These are phyloP conservation scores for Arabidopsis lyrata DNA, from an alignment of 441 rosid genomes.

Conservation along the genomic window DNA sequence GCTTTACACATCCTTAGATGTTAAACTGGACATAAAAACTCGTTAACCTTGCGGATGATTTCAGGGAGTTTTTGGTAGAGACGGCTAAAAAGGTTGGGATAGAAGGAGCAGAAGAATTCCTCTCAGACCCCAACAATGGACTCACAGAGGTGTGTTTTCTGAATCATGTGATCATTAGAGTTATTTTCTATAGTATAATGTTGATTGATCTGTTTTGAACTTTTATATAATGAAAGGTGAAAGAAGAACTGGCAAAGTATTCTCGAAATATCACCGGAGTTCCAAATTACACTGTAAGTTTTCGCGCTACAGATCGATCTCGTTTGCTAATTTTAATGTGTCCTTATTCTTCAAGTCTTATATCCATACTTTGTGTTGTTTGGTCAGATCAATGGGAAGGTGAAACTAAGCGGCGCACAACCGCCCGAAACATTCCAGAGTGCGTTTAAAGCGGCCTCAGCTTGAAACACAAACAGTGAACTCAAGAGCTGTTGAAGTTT, in stretches of 20 bases:
- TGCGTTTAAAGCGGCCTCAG: conserved; percentile 66
- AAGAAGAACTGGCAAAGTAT: conserved; percentile 70
- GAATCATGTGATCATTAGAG: neutral
- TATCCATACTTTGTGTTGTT: conserved; percentile 8
- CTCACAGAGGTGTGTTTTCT: conserved; percentile 57
- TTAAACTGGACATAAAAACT: neutral
- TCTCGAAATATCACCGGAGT: conserved; percentile 69
- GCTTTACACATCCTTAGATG: conserved; percentile 1
- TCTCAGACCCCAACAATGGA: conserved; percentile 75
- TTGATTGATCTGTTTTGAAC: neutral
- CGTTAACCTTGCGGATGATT: conserved; percentile 10
- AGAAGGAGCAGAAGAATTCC: conserved; percentile 82
- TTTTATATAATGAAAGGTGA: conserved; percentile 54
- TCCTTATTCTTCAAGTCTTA: neutral
- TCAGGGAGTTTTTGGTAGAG: conserved; percentile 84
- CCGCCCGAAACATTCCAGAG: conserved; percentile 74
- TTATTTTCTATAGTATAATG: neutral
- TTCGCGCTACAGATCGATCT: neutral
- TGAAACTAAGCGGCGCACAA: conserved; percentile 77
- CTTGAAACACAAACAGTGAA: conserved; percentile 28
- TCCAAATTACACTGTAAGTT: conserved; percentile 76
- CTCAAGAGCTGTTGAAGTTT: neutral
- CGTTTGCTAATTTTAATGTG: neutral
- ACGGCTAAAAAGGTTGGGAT: conserved; percentile 74
- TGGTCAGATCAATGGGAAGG: conserved; percentile 81